Conservation (phyloP, 2,329 filamentous ascomycete species). For the Escovopsis sp. region DNA sequence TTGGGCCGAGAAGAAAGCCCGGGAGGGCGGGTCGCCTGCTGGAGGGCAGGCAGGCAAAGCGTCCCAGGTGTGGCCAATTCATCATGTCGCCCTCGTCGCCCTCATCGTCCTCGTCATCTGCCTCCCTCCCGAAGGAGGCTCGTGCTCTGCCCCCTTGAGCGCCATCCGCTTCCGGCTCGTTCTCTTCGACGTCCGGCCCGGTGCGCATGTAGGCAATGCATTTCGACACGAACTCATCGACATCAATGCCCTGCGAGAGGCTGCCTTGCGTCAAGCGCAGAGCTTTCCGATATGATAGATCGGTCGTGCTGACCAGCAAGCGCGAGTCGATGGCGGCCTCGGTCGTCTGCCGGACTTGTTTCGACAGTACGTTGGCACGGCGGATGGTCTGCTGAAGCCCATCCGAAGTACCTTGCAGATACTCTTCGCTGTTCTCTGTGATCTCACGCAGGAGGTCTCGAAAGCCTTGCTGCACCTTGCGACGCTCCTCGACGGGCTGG, state of each 20-base stretch:
- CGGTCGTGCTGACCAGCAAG: conserved; percentile 66
- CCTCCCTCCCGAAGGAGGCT: conserved; percentile 11
- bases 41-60: conserved; percentile 56
- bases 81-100: conserved; percentile 63
- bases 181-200: conserved; percentile 39
- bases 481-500: conserved; percentile 59
- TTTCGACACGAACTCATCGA: conserved; percentile 85
- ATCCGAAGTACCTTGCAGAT: conserved; percentile 47
- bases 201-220: conserved; percentile 76
- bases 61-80: conserved; percentile 76
- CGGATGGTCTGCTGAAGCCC: conserved; percentile 51
- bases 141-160: conserved; percentile 31
- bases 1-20: conserved; percentile 73
- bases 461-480: conserved; percentile 52
- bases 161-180: conserved; percentile 33
- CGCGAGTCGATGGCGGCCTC: conserved; percentile 85
- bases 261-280: conserved; percentile 60
- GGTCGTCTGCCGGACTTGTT: conserved; percentile 66
- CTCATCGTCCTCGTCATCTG: conserved; percentile 34
- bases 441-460: conserved; percentile 47
- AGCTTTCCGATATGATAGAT: conserved; percentile 66
- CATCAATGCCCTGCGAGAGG: conserved; percentile 59
- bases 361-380: conserved; percentile 48
- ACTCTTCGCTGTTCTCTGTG: conserved; percentile 59
- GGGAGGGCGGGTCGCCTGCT: conserved; percentile 62